These are phyloP conservation scores for Fomes fomentarius DNA, from an alignment of 1,284 basidiomycete genomes.

Conservation along the genomic window DNA sequence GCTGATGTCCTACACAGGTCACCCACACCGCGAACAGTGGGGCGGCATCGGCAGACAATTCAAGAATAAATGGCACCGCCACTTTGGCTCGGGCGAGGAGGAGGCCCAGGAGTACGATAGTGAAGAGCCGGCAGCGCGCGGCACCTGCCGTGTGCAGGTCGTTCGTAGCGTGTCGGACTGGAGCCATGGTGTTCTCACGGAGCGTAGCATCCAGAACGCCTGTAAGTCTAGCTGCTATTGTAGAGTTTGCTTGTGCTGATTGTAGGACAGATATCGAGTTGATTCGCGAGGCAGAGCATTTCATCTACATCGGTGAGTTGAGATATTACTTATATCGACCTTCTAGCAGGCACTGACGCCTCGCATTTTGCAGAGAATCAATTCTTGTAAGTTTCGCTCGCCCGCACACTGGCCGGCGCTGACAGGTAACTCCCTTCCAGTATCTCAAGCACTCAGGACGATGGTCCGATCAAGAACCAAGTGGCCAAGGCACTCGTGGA, in stretches of 20 bases:
- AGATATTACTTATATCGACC: no score
- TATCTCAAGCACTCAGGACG: slow-evolving; percentile 72
- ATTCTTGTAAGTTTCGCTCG: slow-evolving; percentile 75
- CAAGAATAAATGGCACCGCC: slow-evolving; percentile 57
- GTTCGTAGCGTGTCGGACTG: slow-evolving; percentile 87
- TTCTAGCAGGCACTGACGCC: no score
- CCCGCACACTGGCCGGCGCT: no score
- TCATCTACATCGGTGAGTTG: slow-evolving; percentile 86
- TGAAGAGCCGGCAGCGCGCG: slow-evolving; percentile 41
- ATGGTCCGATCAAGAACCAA: slow-evolving; percentile 76
- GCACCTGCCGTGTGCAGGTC: slow-evolving; percentile 72
- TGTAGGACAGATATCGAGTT: slow-evolving; percentile 54
- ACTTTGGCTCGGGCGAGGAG: slow-evolving; percentile 32
- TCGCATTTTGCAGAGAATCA: slow-evolving; percentile 85
- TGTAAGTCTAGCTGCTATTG: slow-evolving; percentile 54
- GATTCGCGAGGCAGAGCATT: slow-evolving; percentile 85
- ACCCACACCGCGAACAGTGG: slow-evolving; percentile 73
- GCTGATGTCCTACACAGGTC: slow-evolving; percentile 41
- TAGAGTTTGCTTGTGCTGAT: background rate
- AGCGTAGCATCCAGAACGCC: slow-evolving; percentile 85
- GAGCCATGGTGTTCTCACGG: slow-evolving; percentile 88
- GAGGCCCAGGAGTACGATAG: slow-evolving; percentile 38
- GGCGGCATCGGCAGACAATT: slow-evolving; percentile 60
- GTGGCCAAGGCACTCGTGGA: slow-evolving; percentile 85
- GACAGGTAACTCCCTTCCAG: slow-evolving; percentile 40